A percentile compares a stretch with the other conserved stretches of the same genome.
phyloP scores from a whole-genome alignment of 2,329 filamentous ascomycete genomes.

The Neofusicoccum umdonicola region DNA sequence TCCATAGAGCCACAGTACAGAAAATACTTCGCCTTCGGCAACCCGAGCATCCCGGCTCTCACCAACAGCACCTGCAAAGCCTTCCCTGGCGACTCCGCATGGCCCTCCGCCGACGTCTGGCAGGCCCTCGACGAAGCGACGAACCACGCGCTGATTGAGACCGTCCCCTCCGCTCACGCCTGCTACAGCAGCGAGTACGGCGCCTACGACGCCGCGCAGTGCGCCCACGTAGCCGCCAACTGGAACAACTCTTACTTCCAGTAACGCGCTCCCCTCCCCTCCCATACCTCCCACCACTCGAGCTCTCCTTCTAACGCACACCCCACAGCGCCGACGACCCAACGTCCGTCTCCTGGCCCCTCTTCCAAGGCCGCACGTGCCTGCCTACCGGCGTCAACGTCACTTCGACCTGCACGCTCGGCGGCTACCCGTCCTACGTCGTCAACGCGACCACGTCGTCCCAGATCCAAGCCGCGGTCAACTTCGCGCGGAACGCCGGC shows the following conservation, averaged over 20 bases:
- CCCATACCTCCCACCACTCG: too few relatives aligned
- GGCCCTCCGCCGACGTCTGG: conserved; percentile 52
- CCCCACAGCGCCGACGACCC: conserved; percentile 42
- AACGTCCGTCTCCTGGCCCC: conserved; percentile 16
- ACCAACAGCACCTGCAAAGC: conserved; percentile 44
- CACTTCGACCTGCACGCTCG: conserved; percentile 20
- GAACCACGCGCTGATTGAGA: conserved; percentile 42
- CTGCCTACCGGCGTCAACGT: conserved; percentile 10
- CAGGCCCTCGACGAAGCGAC: conserved; percentile 45
- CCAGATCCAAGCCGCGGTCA: conserved; percentile 22
- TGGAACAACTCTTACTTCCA: conserved; percentile 30
- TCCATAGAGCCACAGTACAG: background rate
- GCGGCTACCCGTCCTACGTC: background rate
- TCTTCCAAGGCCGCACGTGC: conserved; percentile 38
- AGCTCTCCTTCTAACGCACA: background rate
- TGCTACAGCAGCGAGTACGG: conserved; percentile 36
- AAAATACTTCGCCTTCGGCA: background rate
- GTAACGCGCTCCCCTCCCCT: conserved; percentile 30
- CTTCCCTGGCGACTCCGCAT: conserved; percentile 45
- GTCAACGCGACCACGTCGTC: conserved; percentile 21
- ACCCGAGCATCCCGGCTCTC: background rate
- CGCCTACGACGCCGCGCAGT: conserved; percentile 26
- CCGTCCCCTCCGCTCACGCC: conserved; percentile 39
- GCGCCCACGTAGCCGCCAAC: conserved; percentile 23
- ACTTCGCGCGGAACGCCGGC: conserved; percentile 30